Evolutionary conservation across 2,329 filamentous ascomycete species (phyloP).

Genomic region (Fusarium sp.): DNA sequence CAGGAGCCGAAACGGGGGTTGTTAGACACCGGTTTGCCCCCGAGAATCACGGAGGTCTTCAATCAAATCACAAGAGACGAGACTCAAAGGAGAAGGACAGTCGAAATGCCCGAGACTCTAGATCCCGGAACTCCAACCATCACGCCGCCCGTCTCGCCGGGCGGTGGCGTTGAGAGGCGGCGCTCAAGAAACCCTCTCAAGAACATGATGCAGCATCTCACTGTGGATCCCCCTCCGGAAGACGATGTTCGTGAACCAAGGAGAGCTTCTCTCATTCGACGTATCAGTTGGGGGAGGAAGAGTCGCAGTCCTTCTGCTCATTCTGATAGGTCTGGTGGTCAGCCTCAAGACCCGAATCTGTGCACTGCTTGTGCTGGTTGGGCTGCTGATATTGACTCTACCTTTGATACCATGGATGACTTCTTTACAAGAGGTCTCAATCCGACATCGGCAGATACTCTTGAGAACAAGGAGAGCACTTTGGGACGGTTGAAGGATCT

Average conservation of each 20-base stretch:
- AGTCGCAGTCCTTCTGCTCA: constrained; percentile 52
- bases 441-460: constrained; percentile 47
- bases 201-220: constrained; percentile 54
- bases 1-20: constrained; percentile 42
- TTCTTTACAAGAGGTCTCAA: constrained; percentile 47
- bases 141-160: constrained; percentile 40
- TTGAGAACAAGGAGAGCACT: constrained; percentile 49
- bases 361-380: constrained; percentile 49
- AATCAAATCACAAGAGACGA: constrained; percentile 11
- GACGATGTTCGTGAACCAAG: constrained; percentile 45
- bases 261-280: constrained; percentile 51
- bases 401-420: constrained; percentile 49
- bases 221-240: constrained; percentile 48
- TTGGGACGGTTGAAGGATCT: constrained; percentile 45
- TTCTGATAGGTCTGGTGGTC: constrained; percentile 47
- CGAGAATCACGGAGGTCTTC: constrained; percentile 42
- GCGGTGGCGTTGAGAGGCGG: constrained; percentile 44
- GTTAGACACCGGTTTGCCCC: constrained; percentile 37
- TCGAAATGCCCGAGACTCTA: constrained; percentile 47
- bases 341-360: constrained; percentile 47
- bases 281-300: constrained; percentile 50
- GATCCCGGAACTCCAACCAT: constrained; percentile 42
- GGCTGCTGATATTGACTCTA: constrained; percentile 50
- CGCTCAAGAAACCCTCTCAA: constrained; percentile 51
- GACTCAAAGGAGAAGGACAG: not conserved